phyloP scores from a whole-genome alignment of 805 yeast genomes.

The Ogataea corticis region DNA sequence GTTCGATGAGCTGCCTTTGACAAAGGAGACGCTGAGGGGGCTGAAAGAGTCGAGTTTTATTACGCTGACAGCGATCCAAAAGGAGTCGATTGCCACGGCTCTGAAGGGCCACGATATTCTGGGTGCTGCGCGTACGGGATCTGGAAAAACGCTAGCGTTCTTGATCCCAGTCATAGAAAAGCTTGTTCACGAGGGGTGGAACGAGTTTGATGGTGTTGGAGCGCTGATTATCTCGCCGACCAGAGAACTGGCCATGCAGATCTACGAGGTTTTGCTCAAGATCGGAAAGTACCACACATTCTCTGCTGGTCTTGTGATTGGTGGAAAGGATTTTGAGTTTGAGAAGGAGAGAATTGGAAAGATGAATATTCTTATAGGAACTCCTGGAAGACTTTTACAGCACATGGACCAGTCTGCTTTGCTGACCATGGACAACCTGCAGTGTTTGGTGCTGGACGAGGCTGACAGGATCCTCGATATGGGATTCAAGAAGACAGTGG shows the following conservation, averaged over 20 bases:
- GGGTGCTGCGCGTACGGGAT: constrained; percentile 88
- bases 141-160: constrained; percentile 89
- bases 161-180: constrained; percentile 77
- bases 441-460: constrained; percentile 81
- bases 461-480: constrained; percentile 92
- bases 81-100: constrained; percentile 70
- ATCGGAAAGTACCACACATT: constrained; percentile 74
- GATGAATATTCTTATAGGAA: constrained; percentile 82
- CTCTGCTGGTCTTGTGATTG: constrained; percentile 89
- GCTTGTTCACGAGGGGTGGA: constrained; percentile 68
- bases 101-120: constrained; percentile 77
- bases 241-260: constrained; percentile 88
- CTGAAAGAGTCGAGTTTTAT: constrained; percentile 76
- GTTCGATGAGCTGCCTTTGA: constrained; percentile 79
- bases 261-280: constrained; percentile 80
- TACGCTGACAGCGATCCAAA: constrained; percentile 83
- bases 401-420: constrained; percentile 90
- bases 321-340: constrained; percentile 84
- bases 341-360: constrained; percentile 78
- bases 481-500: constrained; percentile 86
- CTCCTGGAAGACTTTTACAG: constrained; percentile 89
- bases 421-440: constrained; percentile 70
- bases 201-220: constrained; percentile 84
- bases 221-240: constrained; percentile 91
- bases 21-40: constrained; percentile 65